Base-by-base conservation (phyloP, 1,139 yeast species). In the Pichia sp. region DNA sequence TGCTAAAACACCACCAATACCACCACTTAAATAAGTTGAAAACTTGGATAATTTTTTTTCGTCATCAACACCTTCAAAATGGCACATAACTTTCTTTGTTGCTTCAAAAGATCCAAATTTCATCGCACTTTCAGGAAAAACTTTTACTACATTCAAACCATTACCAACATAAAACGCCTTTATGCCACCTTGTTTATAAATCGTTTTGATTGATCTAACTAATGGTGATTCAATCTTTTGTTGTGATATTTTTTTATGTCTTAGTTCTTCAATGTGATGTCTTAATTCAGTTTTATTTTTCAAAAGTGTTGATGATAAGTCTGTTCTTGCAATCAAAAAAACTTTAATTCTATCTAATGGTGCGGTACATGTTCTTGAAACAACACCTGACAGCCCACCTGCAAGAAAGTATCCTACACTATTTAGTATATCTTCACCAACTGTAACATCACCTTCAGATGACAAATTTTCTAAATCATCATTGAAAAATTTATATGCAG, bases 121-220 rank as follows among this genome's bases (percentile, higher is more conserved):
- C 81, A 93, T 93, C 4, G 99, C 97, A 44, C 96, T 86, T 67
- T 93, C 99, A 0, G 99, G 99, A 65, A 93, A 89, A 33, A 93
- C 97, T 66, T 93, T 93, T 55, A 90, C 66, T n/a, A 87, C 91
- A 67, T 93, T 93, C 42, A 93, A 73, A 0, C 98, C 98, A 70
- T 91, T 91, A 16, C 98, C 99, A 10, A 91, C 96, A 66, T 93
- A 93, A 65, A 93, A 93, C 0, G 95, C 84, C 53, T 78, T 77
- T 10, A 90, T 55, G 0, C 99, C 99, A 34, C 97, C 97, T 69
- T 87, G 95, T 61, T 79, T 80, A 79, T 95, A 93, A 42, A 93
- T 71, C 1, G 91, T 81, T 52, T 82, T 76, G 1, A 93, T 86
- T 2, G 98, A 98, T 59, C 87, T 87, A 9, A 84, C 72, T 28